Percentiles rank a stretch among this genome's conserved stretches.
Conservation (phyloP, 805 yeast species). For the Allodekkera sacchari region DNA sequence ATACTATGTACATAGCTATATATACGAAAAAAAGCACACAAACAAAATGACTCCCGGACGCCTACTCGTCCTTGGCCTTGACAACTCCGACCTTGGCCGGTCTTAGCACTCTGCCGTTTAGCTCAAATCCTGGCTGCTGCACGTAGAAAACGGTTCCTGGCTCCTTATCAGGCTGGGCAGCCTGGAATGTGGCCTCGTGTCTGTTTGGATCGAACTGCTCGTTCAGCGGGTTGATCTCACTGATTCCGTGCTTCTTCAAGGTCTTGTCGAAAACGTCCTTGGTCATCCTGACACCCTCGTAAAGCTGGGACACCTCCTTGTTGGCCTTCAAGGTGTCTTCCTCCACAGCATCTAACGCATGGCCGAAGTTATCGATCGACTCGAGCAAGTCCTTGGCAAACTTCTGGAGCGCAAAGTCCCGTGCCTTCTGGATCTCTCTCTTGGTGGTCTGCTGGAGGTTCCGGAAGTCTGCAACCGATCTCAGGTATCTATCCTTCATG, state of each 20-base stretch:
- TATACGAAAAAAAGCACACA: conserved; percentile 1
- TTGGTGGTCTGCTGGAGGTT: conserved; percentile 86
- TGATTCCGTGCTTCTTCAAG: conserved; percentile 68
- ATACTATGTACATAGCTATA: conserved; percentile 1
- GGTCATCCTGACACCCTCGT: conserved; percentile 89
- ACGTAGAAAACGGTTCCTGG: conserved; percentile 91
- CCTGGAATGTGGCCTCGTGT: conserved; percentile 89
- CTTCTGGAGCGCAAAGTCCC: conserved; percentile 84
- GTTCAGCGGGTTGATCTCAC: conserved; percentile 74
- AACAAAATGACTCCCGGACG: conserved; percentile 2
- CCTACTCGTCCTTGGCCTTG: conserved; percentile 37
- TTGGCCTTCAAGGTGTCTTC: conserved; percentile 51
- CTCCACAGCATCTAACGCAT: conserved; percentile 69
- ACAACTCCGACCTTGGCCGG: conserved; percentile 96
- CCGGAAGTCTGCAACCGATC: conserved; percentile 88
- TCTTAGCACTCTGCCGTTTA: conserved; percentile 82
- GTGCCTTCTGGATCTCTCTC: conserved; percentile 78
- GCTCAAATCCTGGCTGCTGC: conserved; percentile 81
- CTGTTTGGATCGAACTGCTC: conserved; percentile 83
- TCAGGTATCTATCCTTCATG: conserved; percentile 71
- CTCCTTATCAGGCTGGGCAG: conserved; percentile 79
- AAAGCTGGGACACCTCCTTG: conserved; percentile 61
- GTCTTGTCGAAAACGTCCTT: conserved; percentile 81
- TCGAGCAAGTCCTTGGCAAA: conserved; percentile 86
- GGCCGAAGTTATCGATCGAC: conserved; percentile 82